phyloP scores from a whole-genome alignment of 2,329 filamentous ascomycete genomes.

The Colletotrichum phormii region DNA sequence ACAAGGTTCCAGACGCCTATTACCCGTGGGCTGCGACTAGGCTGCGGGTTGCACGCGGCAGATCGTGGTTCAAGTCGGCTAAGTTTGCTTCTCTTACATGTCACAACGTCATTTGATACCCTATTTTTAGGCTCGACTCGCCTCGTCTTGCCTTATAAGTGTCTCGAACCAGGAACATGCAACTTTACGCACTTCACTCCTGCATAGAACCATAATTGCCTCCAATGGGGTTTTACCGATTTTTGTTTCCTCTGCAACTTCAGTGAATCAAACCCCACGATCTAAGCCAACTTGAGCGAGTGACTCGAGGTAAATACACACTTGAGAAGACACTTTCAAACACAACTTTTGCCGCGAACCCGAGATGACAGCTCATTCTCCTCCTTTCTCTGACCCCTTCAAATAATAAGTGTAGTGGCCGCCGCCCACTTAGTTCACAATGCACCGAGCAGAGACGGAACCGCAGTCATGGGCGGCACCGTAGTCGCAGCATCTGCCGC shows the following conservation, averaged over 20 bases:
- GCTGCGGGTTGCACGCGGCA: conserved; percentile 21
- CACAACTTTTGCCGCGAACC: background rate
- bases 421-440: background rate
- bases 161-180: conserved; percentile 30
- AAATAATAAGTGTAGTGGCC: background rate
- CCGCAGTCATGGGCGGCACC: conserved; percentile 40
- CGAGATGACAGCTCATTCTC: background rate
- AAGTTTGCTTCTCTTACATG: conserved; percentile 35
- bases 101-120: conserved; percentile 27
- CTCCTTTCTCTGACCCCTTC: background rate
- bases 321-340: conserved; percentile 26
- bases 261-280: background rate
- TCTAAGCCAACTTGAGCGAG: conserved; percentile 1
- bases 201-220: conserved; percentile 27
- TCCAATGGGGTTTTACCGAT: conserved; percentile 19
- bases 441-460: conserved; percentile 22
- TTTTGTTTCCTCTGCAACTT: conserved; percentile 14
- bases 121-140: conserved; percentile 32
- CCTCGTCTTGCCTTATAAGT: conserved; percentile 29
- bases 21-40: conserved; percentile 22
- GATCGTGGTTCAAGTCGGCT: conserved; percentile 25
- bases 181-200: conserved; percentile 30
- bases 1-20: conserved; percentile 26
- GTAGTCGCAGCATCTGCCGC: conserved; percentile 40
- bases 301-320: background rate